Base-by-base conservation (phyloP, 306 rosid genomes). In the Lablab purpureus region DNA sequence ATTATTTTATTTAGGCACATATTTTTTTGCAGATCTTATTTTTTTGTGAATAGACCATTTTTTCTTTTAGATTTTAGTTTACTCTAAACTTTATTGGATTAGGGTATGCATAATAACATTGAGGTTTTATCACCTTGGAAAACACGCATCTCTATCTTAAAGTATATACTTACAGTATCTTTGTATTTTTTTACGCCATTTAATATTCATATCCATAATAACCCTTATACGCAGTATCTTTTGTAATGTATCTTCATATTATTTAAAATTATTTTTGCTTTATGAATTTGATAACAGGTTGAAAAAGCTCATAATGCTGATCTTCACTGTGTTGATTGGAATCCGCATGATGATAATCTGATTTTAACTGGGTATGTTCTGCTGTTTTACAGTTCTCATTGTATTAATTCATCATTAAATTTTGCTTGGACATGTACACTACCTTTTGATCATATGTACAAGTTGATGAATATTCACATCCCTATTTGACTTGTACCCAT, bases 261-360 rank as follows among this genome's bases (percentile, higher is more conserved):
- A 11, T 23, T 43, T 11, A 21, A 47, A 13, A 73, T 71, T 45
- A 2, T 36, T 75, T 87, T 19, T 19, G 10, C 51, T 50, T 46
- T 68, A 3, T 71, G 40, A 59, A 67, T 70, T 83, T 64, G 76
- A 72, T 74, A 52, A 55, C 87, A 96, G 99, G 98, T 96, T 71
- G 97, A 96, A 85, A 96, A 91, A 47, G 99, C 99, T 27, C 99
- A 96, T 27, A 74, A 93, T 93, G 91, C 97, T 75, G 99, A 96
- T 93, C 94, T 95, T 82, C 99, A 96, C 80, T 96, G 99, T 87
- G 99, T 96, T 84, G 99, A 96, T 87, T 96, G 99, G 99, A 96
- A 90, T 84, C 99, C 98, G 52, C 97, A 90, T 82, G 91, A 93
- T 83, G 91, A 87, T 79, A 96, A 93, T 87, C 89, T 88, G 84